Percentiles rank a stretch among this genome's conserved stretches.
Evolutionary conservation across 441 rosid species (phyloP).

Genomic region (Euphorbia neoarborescens): DNA sequence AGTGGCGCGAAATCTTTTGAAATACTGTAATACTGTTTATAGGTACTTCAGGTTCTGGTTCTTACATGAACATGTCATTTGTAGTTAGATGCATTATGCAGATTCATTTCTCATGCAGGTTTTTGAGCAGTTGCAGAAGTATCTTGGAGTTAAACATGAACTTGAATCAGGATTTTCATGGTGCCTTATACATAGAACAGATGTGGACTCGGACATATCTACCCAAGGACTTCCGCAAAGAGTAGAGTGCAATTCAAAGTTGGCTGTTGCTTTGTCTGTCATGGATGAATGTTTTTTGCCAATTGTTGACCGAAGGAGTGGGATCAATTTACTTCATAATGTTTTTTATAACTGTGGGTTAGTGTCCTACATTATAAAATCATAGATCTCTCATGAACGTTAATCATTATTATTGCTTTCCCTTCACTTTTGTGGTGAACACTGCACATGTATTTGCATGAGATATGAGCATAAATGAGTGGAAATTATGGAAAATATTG

Average conservation of each 20-base stretch:
- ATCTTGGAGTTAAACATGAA: slow-evolving; percentile 77
- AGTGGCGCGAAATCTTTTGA: neutral
- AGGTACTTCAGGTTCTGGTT: neutral
- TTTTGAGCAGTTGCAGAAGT: slow-evolving; percentile 64
- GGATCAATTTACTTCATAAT: slow-evolving; percentile 63
- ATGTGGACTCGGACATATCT: slow-evolving; percentile 40
- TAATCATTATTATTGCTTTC: neutral
- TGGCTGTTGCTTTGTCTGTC: slow-evolving; percentile 79
- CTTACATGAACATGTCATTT: neutral
- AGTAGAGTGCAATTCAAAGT: slow-evolving; percentile 84
- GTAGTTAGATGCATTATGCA: slow-evolving; percentile 5
- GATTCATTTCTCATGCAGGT: slow-evolving; percentile 48
- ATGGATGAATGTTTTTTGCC: slow-evolving; percentile 99
- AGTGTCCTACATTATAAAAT: slow-evolving; percentile 23
- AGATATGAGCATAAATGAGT: neutral
- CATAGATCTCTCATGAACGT: neutral
- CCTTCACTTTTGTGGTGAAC: neutral
- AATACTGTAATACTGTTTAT: neutral
- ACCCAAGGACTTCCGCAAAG: slow-evolving; percentile 50
- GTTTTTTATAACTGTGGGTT: slow-evolving; percentile 84
- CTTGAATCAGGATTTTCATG: slow-evolving; percentile 85
- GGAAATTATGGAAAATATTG: slow-evolving; percentile 2
- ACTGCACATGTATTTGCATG: neutral
- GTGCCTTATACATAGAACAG: slow-evolving; percentile 70
- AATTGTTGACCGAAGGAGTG: slow-evolving; percentile 84